A percentile compares a stretch with the other conserved stretches of the same genome.
Conservation (phyloP, 495 filamentous ascomycete species). For the Neurospora sp. region DNA sequence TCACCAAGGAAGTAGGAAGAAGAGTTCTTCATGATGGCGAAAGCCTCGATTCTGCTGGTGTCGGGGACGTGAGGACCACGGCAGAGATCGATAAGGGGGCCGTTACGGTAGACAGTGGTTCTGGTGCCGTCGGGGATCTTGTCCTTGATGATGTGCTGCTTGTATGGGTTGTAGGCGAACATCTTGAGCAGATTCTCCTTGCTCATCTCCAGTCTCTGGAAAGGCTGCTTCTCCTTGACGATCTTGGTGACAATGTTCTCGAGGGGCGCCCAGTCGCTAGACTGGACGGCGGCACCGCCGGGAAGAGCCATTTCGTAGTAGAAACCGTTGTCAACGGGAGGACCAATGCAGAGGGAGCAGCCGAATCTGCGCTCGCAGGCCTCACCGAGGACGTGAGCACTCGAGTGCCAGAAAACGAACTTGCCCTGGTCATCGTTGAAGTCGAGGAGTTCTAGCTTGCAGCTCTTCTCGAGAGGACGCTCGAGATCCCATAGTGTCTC, state of each 20-base stretch:
- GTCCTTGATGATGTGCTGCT: slow-evolving; percentile 90
- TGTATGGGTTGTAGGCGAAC: slow-evolving; percentile 79
- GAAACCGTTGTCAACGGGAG: slow-evolving; percentile 79
- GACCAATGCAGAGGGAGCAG: slow-evolving; percentile 86
- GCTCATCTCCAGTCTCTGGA: slow-evolving; percentile 78
- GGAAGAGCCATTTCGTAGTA: slow-evolving; percentile 96
- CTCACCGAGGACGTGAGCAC: slow-evolving; percentile 89
- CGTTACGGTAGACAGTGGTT: slow-evolving; percentile 84
- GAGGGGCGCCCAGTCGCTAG: slow-evolving; percentile 68
- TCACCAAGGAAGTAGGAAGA: slow-evolving; percentile 95
- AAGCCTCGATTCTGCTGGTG: slow-evolving; percentile 84
- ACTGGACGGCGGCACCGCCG: slow-evolving; percentile 59
- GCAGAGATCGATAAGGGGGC: slow-evolving; percentile 41
- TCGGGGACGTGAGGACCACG: slow-evolving; percentile 76
- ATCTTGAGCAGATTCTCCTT: slow-evolving; percentile 90
- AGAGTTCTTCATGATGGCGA: slow-evolving; percentile 88
- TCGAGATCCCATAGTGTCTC: slow-evolving; percentile 79
- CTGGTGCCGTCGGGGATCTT: slow-evolving; percentile 78
- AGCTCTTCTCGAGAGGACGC: slow-evolving; percentile 73
- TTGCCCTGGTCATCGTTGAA: slow-evolving; percentile 79
- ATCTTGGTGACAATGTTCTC: slow-evolving; percentile 64
- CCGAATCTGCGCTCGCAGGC: slow-evolving; percentile 81
- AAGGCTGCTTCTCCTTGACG: slow-evolving; percentile 93
- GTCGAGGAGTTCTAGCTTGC: slow-evolving; percentile 66
- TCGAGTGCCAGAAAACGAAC: slow-evolving; percentile 62